Conservation (phyloP, 2,329 filamentous ascomycete species). For the Ceratocystis lukuohia region DNA sequence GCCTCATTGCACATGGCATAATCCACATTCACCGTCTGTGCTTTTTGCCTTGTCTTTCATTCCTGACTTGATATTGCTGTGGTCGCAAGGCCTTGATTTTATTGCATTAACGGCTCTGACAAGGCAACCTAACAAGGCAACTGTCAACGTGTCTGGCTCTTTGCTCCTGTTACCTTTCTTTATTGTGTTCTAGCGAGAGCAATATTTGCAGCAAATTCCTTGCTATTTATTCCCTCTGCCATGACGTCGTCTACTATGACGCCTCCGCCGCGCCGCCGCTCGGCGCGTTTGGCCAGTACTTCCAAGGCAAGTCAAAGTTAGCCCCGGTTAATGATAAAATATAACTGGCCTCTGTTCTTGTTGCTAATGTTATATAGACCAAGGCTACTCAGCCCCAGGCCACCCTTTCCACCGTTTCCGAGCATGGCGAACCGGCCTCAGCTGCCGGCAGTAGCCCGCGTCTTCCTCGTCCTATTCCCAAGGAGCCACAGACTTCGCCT, state of each 20-base stretch:
- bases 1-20: no score
- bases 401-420: slow-evolving; percentile 32
- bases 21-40: no score
- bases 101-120: background rate
- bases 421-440: slow-evolving; percentile 30
- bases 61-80: no score
- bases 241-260: slow-evolving; percentile 24
- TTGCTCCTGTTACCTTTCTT: background rate
- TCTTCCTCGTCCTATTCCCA: slow-evolving; percentile 9
- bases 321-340: background rate
- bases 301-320: slow-evolving; percentile 27
- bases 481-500: slow-evolving; percentile 12
- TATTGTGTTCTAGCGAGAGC: background rate
- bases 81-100: no score
- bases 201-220: no score
- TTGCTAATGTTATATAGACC: slow-evolving; percentile 18
- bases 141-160: no score
- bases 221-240: background rate
- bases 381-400: slow-evolving; percentile 26
- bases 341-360: background rate
- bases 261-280: slow-evolving; percentile 33
- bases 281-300: slow-evolving; percentile 31
- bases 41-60: no score
- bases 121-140: no score
- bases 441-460: slow-evolving; percentile 6